Conservation (phyloP, 176 grass and related monocot species). For the Tillandsia leiboldiana region DNA sequence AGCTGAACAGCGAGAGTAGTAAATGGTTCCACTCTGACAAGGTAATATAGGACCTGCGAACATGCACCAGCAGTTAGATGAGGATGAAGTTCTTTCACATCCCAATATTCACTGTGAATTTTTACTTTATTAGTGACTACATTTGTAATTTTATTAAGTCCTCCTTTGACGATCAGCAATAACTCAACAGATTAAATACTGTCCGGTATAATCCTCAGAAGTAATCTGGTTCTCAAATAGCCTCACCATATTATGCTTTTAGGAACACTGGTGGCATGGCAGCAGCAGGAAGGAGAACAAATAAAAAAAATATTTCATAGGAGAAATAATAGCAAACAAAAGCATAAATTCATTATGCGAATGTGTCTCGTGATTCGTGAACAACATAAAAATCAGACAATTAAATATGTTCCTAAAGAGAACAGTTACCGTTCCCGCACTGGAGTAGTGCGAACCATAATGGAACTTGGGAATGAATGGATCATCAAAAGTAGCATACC, state of each 20-base stretch:
- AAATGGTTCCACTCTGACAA: conserved; percentile 95
- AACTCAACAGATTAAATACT: too few relatives aligned
- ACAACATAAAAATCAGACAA: conserved; percentile 12
- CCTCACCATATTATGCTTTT: too few relatives aligned
- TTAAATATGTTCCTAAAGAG: conserved; percentile 9
- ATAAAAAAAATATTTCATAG: too few relatives aligned
- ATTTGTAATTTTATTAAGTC: neutral
- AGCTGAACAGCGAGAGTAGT: conserved; percentile 93
- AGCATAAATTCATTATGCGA: too few relatives aligned
- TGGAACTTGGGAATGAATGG: conserved; percentile 90
- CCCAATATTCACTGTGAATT: neutral
- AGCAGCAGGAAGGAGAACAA: too few relatives aligned
- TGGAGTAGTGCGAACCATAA: conserved; percentile 89
- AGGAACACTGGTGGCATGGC: too few relatives aligned
- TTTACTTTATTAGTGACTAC: neutral
- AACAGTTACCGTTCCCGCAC: conserved; percentile 81
- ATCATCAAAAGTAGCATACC: conserved; percentile 77
- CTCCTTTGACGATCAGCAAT: too few relatives aligned
- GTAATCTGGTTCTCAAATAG: too few relatives aligned
- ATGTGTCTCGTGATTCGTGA: too few relatives aligned
- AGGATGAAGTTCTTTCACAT: conserved; percentile 1
- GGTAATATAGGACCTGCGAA: conserved; percentile 93
- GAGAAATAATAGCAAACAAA: too few relatives aligned
- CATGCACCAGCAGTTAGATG: conserved; percentile 26
- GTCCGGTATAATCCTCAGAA: too few relatives aligned